These are phyloP conservation scores for Pseudonectria foliicola DNA, from an alignment of 2,329 filamentous ascomycete genomes.

Conservation along the genomic window DNA sequence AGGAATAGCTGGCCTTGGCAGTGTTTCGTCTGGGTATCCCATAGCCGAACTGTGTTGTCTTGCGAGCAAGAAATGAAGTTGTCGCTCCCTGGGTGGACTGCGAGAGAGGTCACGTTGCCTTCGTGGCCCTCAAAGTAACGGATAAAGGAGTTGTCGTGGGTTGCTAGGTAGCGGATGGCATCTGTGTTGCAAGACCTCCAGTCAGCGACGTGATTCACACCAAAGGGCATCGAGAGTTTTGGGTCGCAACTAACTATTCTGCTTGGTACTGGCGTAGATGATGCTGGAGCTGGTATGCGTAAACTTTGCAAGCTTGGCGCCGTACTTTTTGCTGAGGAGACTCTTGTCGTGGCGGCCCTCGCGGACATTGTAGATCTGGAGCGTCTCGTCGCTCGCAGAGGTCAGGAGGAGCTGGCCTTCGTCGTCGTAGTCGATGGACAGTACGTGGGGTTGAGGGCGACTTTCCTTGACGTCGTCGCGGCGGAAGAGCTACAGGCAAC, in stretches of 20 bases:
- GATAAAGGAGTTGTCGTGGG: conserved; percentile 93
- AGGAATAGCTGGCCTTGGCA: conserved; percentile 76
- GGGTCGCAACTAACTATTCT: conserved; percentile 57
- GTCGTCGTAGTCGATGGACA: conserved; percentile 95
- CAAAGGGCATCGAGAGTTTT: neutral
- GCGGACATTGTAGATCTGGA: conserved; percentile 90
- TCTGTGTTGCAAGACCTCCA: conserved; percentile 37
- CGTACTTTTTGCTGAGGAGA: conserved; percentile 92
- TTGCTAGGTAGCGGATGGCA: conserved; percentile 79
- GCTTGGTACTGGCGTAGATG: conserved; percentile 91
- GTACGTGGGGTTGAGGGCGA: conserved; percentile 55
- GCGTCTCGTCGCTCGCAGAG: conserved; percentile 86
- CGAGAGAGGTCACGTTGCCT: conserved; percentile 72
- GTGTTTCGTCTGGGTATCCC: conserved; percentile 78
- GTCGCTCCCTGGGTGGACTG: conserved; percentile 79
- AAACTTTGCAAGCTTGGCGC: conserved; percentile 87
- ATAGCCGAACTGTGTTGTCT: conserved; percentile 86
- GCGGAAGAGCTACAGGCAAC: conserved; percentile 49
- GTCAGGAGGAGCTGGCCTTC: conserved; percentile 88
- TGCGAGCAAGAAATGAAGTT: conserved; percentile 86
- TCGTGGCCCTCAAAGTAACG: conserved; percentile 94
- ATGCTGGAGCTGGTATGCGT: conserved; percentile 88
- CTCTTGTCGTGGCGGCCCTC: conserved; percentile 86
- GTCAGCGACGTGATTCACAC: conserved; percentile 2
- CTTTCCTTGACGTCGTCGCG: conserved; percentile 49